phyloP scores from a whole-genome alignment of 768 basidiomycete species.

The Russula lepida region DNA sequence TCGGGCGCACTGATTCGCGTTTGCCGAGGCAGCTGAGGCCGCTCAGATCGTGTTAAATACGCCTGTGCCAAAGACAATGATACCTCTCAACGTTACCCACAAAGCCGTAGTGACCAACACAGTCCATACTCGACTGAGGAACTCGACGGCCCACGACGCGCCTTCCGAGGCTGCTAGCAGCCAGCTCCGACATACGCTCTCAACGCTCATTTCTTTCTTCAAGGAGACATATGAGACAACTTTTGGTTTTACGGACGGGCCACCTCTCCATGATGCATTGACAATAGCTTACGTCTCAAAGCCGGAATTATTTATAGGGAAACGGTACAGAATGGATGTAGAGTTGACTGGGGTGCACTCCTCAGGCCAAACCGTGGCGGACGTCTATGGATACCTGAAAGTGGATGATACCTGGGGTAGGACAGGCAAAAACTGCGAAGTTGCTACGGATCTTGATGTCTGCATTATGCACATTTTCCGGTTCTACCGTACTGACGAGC shows the following conservation, averaged over 20 bases:
- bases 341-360: conserved; percentile 62
- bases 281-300: conserved; percentile 67
- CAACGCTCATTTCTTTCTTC: conserved; percentile 68
- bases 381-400: conserved; percentile 55
- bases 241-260: conserved; percentile 78
- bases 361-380: conserved; percentile 72
- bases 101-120: conserved; percentile 61
- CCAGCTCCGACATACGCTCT: conserved; percentile 62
- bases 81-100: conserved; percentile 85
- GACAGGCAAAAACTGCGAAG: conserved; percentile 66
- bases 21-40: conserved; percentile 52
- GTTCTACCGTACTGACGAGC: conserved; percentile 3
- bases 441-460: conserved; percentile 63
- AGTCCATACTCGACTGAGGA: conserved; percentile 47
- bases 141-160: conserved; percentile 22
- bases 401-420: conserved; percentile 66
- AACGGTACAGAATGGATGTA: conserved; percentile 73
- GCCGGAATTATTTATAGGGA: conserved; percentile 56
- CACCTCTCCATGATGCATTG: conserved; percentile 81
- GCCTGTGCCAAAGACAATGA: conserved; percentile 63
- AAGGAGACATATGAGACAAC: conserved; percentile 60
- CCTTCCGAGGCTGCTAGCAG: conserved; percentile 27
- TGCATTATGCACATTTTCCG: conserved; percentile 22
- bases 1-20: neutral
- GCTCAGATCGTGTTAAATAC: conserved; percentile 71